These are phyloP conservation scores for Apiotrichum akiyoshidainum DNA, from an alignment of 1,284 basidiomycete genomes.

Conservation along the genomic window DNA sequence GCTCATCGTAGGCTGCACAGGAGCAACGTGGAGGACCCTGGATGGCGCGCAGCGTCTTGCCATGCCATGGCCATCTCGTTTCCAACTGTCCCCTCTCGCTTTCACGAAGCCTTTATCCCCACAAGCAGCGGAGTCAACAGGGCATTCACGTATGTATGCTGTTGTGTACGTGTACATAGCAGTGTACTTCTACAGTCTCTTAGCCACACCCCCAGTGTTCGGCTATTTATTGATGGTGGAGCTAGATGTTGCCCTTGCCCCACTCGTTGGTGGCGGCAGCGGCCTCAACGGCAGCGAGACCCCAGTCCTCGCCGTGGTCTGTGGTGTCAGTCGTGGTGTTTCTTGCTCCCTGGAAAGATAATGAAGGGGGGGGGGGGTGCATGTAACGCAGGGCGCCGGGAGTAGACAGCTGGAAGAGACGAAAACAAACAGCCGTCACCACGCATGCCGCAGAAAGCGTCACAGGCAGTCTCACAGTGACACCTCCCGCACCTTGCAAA, in stretches of 20 bases:
- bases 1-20: too few relatives aligned
- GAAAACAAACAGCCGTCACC: not conserved
- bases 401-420: not conserved
- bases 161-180: not conserved
- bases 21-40: too few relatives aligned
- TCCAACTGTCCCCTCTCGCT: too few relatives aligned
- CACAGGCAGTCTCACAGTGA: not conserved
- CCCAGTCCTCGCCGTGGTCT: slow-evolving; percentile 85
- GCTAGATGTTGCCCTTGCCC: slow-evolving; percentile 48
- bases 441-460: too few relatives aligned
- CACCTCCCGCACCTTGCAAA: not conserved
- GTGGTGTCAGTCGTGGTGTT: not conserved
- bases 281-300: slow-evolving; percentile 89
- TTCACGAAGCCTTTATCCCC: too few relatives aligned
- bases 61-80: too few relatives aligned
- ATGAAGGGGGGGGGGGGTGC: not conserved
- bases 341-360: not conserved
- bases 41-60: too few relatives aligned
- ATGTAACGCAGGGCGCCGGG: not conserved
- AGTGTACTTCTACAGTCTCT: not conserved
- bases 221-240: too few relatives aligned
- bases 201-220: not conserved
- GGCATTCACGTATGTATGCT: too few relatives aligned
- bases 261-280: slow-evolving; percentile 68
- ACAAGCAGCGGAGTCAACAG: too few relatives aligned